A percentile compares a stretch with the other conserved stretches of the same genome.
phyloP scores from a whole-genome alignment of 2,329 filamentous ascomycete species.

The Epichloe coenophiala region DNA sequence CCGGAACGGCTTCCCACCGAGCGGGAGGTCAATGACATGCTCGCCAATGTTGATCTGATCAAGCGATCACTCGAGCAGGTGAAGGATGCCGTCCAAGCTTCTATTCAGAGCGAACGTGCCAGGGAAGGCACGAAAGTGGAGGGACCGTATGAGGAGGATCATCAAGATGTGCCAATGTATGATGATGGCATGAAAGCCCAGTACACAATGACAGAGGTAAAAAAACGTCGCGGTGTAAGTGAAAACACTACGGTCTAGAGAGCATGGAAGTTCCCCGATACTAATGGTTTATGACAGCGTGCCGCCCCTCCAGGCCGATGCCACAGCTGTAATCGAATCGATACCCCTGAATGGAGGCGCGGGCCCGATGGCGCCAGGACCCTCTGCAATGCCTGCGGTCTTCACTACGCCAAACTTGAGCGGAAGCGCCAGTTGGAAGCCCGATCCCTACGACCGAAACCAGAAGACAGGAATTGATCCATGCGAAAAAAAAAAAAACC shows the following conservation, averaged over 20 bases:
- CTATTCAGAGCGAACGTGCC: slow-evolving; percentile 36
- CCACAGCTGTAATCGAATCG: slow-evolving; percentile 93
- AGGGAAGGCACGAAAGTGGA: slow-evolving; percentile 36
- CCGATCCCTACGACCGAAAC: slow-evolving; percentile 39
- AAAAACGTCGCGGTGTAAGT: slow-evolving; percentile 86
- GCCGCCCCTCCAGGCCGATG: slow-evolving; percentile 89
- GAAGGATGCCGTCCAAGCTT: slow-evolving; percentile 38
- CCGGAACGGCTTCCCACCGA: slow-evolving; percentile 41
- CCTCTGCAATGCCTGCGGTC: slow-evolving; percentile 89
- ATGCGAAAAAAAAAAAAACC: background rate
- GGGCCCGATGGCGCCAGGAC: slow-evolving; percentile 92
- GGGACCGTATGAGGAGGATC: slow-evolving; percentile 37
- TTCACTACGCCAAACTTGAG: slow-evolving; percentile 64
- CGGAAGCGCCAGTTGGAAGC: slow-evolving; percentile 47
- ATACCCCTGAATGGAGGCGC: slow-evolving; percentile 94
- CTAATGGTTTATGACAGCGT: slow-evolving; percentile 40
- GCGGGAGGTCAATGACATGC: slow-evolving; percentile 39
- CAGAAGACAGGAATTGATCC: slow-evolving; percentile 27
- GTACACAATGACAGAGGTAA: slow-evolving; percentile 64
- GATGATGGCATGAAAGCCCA: slow-evolving; percentile 42
- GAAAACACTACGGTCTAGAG: background rate
- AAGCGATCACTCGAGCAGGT: slow-evolving; percentile 41
- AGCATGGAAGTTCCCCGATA: background rate
- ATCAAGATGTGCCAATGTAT: slow-evolving; percentile 48
- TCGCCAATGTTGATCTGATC: slow-evolving; percentile 38